These are phyloP conservation scores for Peniophora sp. DNA, from an alignment of 1,284 basidiomycete species.

Conservation along the genomic window DNA sequence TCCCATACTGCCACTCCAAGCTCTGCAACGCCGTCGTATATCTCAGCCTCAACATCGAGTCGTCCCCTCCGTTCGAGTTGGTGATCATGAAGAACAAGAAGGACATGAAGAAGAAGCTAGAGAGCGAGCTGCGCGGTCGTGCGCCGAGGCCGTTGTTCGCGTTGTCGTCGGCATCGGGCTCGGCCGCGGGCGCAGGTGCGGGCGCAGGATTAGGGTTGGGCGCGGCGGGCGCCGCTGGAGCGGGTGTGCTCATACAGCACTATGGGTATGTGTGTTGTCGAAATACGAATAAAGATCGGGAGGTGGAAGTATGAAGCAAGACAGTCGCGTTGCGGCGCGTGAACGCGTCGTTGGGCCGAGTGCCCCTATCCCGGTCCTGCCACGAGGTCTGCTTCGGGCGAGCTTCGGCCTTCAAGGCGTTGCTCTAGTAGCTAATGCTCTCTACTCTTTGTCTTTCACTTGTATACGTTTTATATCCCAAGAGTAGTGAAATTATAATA, in stretches of 20 bases:
- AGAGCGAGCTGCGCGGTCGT: constrained; percentile 47
- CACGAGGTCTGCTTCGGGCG: too few relatives aligned
- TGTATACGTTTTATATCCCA: too few relatives aligned
- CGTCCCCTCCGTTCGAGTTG: constrained; percentile 52
- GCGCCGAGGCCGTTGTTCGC: constrained; percentile 21
- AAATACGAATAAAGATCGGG: too few relatives aligned
- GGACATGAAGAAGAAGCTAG: constrained; percentile 66
- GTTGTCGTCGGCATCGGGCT: constrained; percentile 24
- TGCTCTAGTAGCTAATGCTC: too few relatives aligned
- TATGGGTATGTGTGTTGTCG: too few relatives aligned
- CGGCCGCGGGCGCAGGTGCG: background rate
- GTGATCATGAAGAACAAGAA: constrained; percentile 72
- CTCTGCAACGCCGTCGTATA: constrained; percentile 55
- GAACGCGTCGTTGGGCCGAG: too few relatives aligned
- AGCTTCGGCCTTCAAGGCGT: too few relatives aligned
- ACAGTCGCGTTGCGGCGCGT: too few relatives aligned
- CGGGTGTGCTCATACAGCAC: background rate
- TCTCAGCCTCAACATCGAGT: constrained; percentile 49
- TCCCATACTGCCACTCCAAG: constrained; percentile 51
- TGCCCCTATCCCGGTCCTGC: too few relatives aligned
- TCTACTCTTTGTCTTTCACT: too few relatives aligned
- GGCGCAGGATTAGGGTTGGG: background rate
- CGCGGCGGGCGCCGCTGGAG: background rate
- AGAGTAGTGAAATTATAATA: too few relatives aligned
- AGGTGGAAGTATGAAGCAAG: too few relatives aligned